A percentile compares a stretch with the other conserved stretches of the same genome.
phyloP scores from a whole-genome alignment of 768 basidiomycete species.

The Macrolepiota fuliginosa region DNA sequence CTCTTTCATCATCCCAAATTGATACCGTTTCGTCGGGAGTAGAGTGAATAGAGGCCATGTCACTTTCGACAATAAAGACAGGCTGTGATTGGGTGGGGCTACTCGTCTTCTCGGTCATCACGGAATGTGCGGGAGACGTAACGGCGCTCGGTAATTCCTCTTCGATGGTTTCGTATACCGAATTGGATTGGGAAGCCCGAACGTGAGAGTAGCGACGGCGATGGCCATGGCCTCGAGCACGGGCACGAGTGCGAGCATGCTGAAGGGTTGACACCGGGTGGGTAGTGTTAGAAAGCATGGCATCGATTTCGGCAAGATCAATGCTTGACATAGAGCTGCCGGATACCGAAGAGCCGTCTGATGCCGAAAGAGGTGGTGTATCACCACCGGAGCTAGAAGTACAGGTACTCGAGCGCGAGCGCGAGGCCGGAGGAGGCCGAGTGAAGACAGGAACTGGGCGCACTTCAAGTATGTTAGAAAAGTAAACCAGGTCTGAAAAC shows the following conservation, averaged over 20 bases:
- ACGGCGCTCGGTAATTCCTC: slow-evolving; percentile 52
- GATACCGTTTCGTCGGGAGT: slow-evolving; percentile 29
- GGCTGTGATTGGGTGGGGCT: slow-evolving; percentile 37
- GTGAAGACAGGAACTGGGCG: slow-evolving; percentile 56
- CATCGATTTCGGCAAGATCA: slow-evolving; percentile 61
- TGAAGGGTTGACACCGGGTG: slow-evolving; percentile 45
- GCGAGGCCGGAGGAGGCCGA: slow-evolving; percentile 46
- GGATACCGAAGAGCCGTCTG: slow-evolving; percentile 66
- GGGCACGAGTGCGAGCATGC: slow-evolving; percentile 42
- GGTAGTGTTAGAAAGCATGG: slow-evolving; percentile 52
- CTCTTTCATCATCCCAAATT: slow-evolving; percentile 68
- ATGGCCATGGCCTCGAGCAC: slow-evolving; percentile 65
- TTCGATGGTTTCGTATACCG: slow-evolving; percentile 78
- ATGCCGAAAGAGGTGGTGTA: slow-evolving; percentile 68
- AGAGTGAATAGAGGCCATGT: slow-evolving; percentile 45
- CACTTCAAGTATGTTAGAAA: slow-evolving; percentile 29
- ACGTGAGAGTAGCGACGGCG: slow-evolving; percentile 67
- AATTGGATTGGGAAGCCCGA: slow-evolving; percentile 53
- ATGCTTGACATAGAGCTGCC: slow-evolving; percentile 79
- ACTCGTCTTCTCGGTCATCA: slow-evolving; percentile 30
- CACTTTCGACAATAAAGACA: slow-evolving; percentile 58
- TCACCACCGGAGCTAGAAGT: slow-evolving; percentile 66
- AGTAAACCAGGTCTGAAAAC: background rate
- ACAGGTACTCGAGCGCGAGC: slow-evolving; percentile 69
- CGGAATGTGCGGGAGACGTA: slow-evolving; percentile 25